These are phyloP conservation scores for Umbilicaria muhlenbergii DNA, from an alignment of 495 filamentous ascomycete genomes.

Conservation along the genomic window DNA sequence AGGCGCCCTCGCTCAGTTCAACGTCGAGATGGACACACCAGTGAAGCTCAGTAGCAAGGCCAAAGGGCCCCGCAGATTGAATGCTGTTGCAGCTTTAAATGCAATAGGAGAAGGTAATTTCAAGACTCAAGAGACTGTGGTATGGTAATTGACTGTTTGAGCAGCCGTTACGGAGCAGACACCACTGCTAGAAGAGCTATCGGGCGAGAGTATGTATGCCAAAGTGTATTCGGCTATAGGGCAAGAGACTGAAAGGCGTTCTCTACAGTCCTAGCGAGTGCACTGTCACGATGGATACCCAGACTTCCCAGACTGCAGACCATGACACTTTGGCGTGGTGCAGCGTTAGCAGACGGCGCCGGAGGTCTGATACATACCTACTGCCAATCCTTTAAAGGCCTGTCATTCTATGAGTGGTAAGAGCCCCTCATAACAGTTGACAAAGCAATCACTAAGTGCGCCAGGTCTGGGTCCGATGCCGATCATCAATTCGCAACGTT, in stretches of 20 bases:
- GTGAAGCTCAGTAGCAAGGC: background rate
- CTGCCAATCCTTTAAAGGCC: slow-evolving; percentile 44
- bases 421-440: background rate
- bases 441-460: slow-evolving; percentile 3
- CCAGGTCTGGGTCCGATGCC: slow-evolving; percentile 17
- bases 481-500: slow-evolving; percentile 42
- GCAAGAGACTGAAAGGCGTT: slow-evolving; percentile 5
- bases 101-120: slow-evolving; percentile 25
- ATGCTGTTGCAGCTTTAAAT: slow-evolving; percentile 17
- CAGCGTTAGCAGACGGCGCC: slow-evolving; percentile 33
- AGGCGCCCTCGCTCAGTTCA: slow-evolving; percentile 22
- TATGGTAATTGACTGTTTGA: background rate
- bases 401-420: slow-evolving; percentile 42
- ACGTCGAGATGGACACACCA: slow-evolving; percentile 1
- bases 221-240: slow-evolving; percentile 14
- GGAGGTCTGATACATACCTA: slow-evolving; percentile 34
- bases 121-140: background rate
- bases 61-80: slow-evolving; percentile 1
- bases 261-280: slow-evolving; percentile 19
- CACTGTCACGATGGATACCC: slow-evolving; percentile 30
- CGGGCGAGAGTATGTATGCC: slow-evolving; percentile 28
- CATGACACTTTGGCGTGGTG: slow-evolving; percentile 41
- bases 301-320: slow-evolving; percentile 26
- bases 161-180: slow-evolving; percentile 34
- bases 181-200: slow-evolving; percentile 35